These are phyloP conservation scores for Oryza longistaminata DNA, from an alignment of 176 grass and related monocot genomes.

Conservation along the genomic window DNA sequence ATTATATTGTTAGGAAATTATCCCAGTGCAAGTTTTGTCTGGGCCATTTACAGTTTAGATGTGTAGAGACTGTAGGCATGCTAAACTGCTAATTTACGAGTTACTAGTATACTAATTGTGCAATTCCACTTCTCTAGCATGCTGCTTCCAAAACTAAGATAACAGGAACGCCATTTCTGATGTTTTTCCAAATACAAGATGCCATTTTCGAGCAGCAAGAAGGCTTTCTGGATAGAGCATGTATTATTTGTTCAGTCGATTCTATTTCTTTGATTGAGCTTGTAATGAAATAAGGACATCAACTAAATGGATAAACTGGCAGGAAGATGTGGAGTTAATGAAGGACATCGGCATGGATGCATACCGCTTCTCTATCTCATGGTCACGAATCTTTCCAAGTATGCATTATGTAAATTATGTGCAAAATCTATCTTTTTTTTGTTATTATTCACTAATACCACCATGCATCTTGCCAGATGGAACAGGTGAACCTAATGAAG, in stretches of 20 bases:
- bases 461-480: constrained; percentile 62
- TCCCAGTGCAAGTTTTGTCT: background rate
- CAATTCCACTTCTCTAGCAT: background rate
- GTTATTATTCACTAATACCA: background rate
- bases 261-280: background rate
- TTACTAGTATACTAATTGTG: background rate
- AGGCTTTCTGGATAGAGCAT: constrained; percentile 14
- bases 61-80: background rate
- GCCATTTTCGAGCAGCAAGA: background rate
- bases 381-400: constrained; percentile 96
- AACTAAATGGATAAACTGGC: constrained; percentile 22
- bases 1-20: constrained; percentile 3
- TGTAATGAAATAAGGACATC: background rate
- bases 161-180: background rate
- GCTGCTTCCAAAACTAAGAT: background rate
- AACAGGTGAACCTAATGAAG: constrained; percentile 79
- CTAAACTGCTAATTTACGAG: background rate
- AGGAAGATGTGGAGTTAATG: constrained; percentile 88
- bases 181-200: background rate
- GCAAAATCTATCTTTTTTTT: background rate
- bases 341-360: constrained; percentile 88
- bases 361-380: constrained; percentile 95
- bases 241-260: background rate
- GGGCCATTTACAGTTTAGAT: background rate
- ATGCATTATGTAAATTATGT: constrained; percentile 48